Conservation (phyloP, 768 basidiomycete genomes). For the Leccinum imitatum region DNA sequence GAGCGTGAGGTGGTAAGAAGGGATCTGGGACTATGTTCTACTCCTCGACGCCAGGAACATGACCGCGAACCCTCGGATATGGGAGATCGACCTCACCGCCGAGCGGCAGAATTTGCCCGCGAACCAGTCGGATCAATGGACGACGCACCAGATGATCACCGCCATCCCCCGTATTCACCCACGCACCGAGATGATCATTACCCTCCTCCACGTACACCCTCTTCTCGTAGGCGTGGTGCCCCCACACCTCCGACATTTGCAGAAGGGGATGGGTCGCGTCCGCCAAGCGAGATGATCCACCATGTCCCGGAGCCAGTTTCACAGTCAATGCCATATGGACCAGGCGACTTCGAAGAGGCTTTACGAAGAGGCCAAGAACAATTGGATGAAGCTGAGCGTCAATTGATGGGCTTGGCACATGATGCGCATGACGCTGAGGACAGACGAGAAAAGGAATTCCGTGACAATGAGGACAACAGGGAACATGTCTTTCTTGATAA, state of each 20-base stretch:
- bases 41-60: no score
- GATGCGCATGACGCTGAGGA: constrained; percentile 61
- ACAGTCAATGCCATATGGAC: constrained; percentile 19
- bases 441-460: constrained; percentile 63
- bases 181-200: constrained; percentile 1
- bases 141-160: not conserved
- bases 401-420: constrained; percentile 46
- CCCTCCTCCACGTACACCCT: constrained; percentile 13
- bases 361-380: constrained; percentile 49
- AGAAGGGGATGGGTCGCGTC: constrained; percentile 22
- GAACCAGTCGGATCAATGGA: not conserved
- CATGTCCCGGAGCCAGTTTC: constrained; percentile 26
- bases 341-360: constrained; percentile 44
- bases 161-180: constrained; percentile 15
- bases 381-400: constrained; percentile 54
- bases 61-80: not conserved
- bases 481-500: constrained; percentile 58
- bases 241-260: constrained; percentile 9
- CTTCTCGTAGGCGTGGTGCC: constrained; percentile 20
- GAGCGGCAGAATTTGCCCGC: not conserved
- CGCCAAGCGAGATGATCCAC: constrained; percentile 28
- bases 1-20: no score
- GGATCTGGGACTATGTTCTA: no score
- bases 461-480: constrained; percentile 62
- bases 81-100: not conserved